phyloP scores from a whole-genome alignment of 2,329 filamentous ascomycete genomes.

The Coniochaeta ligniaria region DNA sequence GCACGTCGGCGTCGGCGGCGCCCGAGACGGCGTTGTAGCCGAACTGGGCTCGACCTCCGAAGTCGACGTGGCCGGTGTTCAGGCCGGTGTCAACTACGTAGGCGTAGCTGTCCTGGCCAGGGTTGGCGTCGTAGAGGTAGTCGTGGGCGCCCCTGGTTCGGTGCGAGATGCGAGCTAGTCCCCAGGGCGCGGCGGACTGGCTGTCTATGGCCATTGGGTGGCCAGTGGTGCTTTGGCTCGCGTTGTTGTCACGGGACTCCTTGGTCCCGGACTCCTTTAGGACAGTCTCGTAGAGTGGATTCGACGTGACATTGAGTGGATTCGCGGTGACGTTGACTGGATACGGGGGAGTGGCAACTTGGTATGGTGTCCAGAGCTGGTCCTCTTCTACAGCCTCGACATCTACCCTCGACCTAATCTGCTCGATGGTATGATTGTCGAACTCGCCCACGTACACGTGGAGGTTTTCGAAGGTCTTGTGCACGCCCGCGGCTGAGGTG shows the following conservation, averaged over 20 bases:
- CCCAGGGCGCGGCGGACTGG: slow-evolving; percentile 13
- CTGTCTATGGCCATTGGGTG: not conserved
- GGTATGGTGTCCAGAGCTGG: slow-evolving; percentile 9
- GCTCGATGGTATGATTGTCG: slow-evolving; percentile 30
- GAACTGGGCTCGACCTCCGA: slow-evolving; percentile 19
- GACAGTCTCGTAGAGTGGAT: not conserved
- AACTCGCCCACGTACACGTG: slow-evolving; percentile 35
- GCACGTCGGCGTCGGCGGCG: slow-evolving; percentile 12
- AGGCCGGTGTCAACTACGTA: slow-evolving; percentile 41
- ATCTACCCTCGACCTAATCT: slow-evolving; percentile 18
- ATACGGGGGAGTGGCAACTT: not conserved
- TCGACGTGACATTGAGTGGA: not conserved
- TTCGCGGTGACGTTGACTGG: not conserved
- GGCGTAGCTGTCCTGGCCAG: slow-evolving; percentile 22
- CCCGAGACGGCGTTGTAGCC: slow-evolving; percentile 18
- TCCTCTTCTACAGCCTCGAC: slow-evolving; percentile 15
- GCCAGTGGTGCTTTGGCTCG: not conserved
- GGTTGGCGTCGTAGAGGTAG: slow-evolving; percentile 16
- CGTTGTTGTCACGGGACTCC: not conserved
- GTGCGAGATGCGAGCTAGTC: slow-evolving; percentile 20
- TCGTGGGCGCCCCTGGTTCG: slow-evolving; percentile 6
- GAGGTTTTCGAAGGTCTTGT: slow-evolving; percentile 32
- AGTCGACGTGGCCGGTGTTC: slow-evolving; percentile 25
- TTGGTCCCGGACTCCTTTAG: not conserved
- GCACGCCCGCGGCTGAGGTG: slow-evolving; percentile 21